Percentiles rank a stretch among this genome's conserved stretches.
phyloP scores from a whole-genome alignment of 208 protist genomes.

The Leishmania arabica region DNA sequence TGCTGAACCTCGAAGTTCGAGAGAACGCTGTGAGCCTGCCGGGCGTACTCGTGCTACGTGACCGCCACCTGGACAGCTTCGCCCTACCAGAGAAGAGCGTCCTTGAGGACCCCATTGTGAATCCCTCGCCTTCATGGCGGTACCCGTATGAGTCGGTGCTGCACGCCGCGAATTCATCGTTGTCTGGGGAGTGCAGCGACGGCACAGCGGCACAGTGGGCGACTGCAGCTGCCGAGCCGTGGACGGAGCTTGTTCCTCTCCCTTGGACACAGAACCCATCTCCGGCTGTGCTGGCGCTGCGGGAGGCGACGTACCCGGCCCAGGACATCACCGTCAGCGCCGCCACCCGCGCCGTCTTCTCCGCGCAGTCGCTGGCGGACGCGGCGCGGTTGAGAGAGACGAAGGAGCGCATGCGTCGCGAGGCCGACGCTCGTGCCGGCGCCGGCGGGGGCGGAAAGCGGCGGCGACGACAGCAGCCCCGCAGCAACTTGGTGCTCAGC shows the following conservation, averaged over 20 bases:
- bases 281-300: constrained; percentile 43
- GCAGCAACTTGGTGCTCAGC: constrained; percentile 30
- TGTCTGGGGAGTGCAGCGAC: neutral
- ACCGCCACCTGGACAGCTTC: constrained; percentile 49
- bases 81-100: constrained; percentile 28
- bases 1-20: constrained; percentile 55
- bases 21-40: constrained; percentile 48
- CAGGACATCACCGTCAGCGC: constrained; percentile 43
- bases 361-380: constrained; percentile 39
- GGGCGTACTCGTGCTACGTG: constrained; percentile 75
- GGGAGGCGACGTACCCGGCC: constrained; percentile 54
- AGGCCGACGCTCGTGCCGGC: constrained; percentile 29
- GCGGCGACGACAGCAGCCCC: constrained; percentile 4
- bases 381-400: constrained; percentile 40
- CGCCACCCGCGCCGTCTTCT: constrained; percentile 47
- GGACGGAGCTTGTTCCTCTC: constrained; percentile 39
- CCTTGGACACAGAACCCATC: constrained; percentile 82
- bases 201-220: neutral
- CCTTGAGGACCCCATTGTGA: constrained; percentile 44
- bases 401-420: constrained; percentile 17
- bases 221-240: neutral
- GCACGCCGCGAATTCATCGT: neutral
- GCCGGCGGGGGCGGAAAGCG: constrained; percentile 20
- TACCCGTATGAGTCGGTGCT: constrained; percentile 26
- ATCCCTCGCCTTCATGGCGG: constrained; percentile 14